phyloP scores from a whole-genome alignment of 306 rosid genomes.

The Chamaecrista fasciculata region DNA sequence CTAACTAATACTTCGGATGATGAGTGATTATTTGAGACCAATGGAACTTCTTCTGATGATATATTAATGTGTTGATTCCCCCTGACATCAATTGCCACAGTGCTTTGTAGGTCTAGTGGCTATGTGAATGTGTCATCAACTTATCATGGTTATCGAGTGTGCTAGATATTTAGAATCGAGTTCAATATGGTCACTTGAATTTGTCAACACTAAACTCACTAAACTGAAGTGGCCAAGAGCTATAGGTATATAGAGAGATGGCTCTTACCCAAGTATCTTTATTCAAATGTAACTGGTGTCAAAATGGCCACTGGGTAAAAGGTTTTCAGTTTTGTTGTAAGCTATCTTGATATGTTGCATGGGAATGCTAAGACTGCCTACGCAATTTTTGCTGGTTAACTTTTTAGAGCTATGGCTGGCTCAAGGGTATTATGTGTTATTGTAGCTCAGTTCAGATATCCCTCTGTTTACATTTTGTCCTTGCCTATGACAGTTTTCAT shows the following conservation, averaged over 20 bases:
- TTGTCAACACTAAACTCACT: slow-evolving; percentile 14
- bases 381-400: not conserved
- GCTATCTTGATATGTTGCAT: slow-evolving; percentile 7
- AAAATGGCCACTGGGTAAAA: not conserved
- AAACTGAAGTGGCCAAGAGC: slow-evolving; percentile 6
- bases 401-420: not conserved
- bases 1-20: not conserved
- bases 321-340: slow-evolving; percentile 9
- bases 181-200: not conserved
- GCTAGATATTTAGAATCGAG: slow-evolving; percentile 1
- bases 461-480: slow-evolving; percentile 4
- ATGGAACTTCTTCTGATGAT: slow-evolving; percentile 19
- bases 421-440: not conserved
- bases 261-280: not conserved
- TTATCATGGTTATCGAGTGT: slow-evolving; percentile 1
- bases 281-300: too few species aligned
- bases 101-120: not conserved
- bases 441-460: not conserved
- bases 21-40: not conserved
- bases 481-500: not conserved
- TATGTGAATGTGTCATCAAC: not conserved
- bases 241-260: not conserved
- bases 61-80: not conserved
- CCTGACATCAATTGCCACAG: slow-evolving; percentile 5
- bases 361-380: slow-evolving; percentile 5